A percentile compares a stretch with the other conserved stretches of the same genome.
phyloP scores from a whole-genome alignment of 345 rosid genomes.

The Firmiana major region DNA sequence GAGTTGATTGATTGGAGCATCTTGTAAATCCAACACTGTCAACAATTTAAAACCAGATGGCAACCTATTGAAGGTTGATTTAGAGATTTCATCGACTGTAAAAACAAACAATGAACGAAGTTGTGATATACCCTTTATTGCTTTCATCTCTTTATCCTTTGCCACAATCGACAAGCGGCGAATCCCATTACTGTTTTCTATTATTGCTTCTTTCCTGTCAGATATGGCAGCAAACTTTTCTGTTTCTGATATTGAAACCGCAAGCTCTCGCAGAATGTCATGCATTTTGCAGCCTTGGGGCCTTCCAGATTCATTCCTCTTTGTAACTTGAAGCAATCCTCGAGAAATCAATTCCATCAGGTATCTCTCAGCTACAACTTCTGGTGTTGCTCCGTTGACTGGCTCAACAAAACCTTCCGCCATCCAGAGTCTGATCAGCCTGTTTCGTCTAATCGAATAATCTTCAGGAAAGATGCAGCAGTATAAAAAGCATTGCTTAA shows the following conservation, averaged over 20 bases:
- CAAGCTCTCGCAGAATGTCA: conserved; percentile 39
- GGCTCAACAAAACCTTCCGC: conserved; percentile 35
- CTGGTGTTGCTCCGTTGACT: conserved; percentile 10
- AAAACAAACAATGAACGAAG: conserved; percentile 34
- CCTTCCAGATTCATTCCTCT: conserved; percentile 30
- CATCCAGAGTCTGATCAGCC: conserved; percentile 1
- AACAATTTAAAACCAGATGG: conserved; percentile 18
- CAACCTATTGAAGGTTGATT: neutral
- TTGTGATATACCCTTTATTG: conserved; percentile 7
- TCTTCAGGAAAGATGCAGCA: conserved; percentile 3
- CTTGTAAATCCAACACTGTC: conserved; percentile 35
- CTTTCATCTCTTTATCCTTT: too few relatives aligned
- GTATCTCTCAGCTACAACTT: conserved; percentile 34
- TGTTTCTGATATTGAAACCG: conserved; percentile 28
- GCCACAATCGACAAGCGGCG: too few relatives aligned
- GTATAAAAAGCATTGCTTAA: conserved; percentile 14
- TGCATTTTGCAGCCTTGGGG: conserved; percentile 37
- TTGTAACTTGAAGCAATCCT: conserved; percentile 36
- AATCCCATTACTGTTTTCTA: neutral
- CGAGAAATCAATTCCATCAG: conserved; percentile 34
- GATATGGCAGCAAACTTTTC: conserved; percentile 27
- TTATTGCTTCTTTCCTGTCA: neutral
- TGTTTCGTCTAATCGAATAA: neutral
- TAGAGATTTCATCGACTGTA: neutral
- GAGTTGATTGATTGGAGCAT: conserved; percentile 22